Evolutionary conservation across 148 eudicot species (phyloP).

Genomic region (Oxyria digyna): DNA sequence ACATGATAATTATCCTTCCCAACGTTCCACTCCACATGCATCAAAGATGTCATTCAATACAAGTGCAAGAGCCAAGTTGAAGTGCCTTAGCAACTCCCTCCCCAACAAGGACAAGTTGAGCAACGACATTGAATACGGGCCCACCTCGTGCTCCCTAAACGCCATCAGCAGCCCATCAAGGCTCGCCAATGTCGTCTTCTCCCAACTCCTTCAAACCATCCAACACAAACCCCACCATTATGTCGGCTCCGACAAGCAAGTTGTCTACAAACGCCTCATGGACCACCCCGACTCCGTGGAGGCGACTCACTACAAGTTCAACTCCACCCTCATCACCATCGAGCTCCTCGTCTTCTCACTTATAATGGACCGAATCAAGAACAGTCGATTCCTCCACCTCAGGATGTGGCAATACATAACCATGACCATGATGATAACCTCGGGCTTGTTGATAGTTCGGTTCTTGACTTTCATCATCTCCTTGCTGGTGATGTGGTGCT

Average conservation of each 20-base stretch:
- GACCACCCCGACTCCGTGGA: not conserved
- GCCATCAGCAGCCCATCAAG: not conserved
- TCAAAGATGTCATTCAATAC: too few species aligned
- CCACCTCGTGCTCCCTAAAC: not conserved
- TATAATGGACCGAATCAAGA: not conserved
- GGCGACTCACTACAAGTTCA: not conserved
- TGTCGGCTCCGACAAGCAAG: not conserved
- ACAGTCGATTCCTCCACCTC: not conserved
- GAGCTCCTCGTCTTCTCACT: not conserved
- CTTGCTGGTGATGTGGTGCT: not conserved
- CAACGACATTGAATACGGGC: not conserved
- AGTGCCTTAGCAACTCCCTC: not conserved
- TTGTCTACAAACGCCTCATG: not conserved
- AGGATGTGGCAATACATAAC: conserved; percentile 5
- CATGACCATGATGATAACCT: not conserved
- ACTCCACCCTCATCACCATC: not conserved
- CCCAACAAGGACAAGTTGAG: not conserved
- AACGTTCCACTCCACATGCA: not conserved
- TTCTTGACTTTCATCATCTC: not conserved
- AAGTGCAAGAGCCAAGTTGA: too few species aligned
- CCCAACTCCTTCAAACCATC: not conserved
- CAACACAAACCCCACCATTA: not conserved
- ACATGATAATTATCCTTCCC: not conserved
- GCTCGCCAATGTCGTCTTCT: not conserved
- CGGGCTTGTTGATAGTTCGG: not conserved